These are phyloP conservation scores for Talinum fruticosum DNA, from an alignment of 148 eudicot species.

Conservation along the genomic window DNA sequence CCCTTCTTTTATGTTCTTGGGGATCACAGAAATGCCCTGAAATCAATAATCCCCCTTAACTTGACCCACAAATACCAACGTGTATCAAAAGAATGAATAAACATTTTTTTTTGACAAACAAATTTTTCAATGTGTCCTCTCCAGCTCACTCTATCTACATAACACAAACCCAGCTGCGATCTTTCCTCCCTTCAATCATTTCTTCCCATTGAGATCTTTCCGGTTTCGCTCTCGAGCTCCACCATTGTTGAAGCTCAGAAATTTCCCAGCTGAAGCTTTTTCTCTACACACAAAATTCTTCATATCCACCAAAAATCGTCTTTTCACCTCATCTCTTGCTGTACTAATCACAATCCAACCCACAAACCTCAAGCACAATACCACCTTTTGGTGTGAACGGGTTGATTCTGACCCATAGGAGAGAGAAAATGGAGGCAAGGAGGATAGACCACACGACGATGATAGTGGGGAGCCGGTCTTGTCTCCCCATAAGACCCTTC, in stretches of 20 bases:
- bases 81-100: conserved; percentile 48
- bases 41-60: conserved; percentile 26
- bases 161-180: conserved; percentile 30
- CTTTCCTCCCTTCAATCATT: conserved; percentile 2
- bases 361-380: conserved; percentile 82
- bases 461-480: conserved; percentile 69
- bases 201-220: not conserved
- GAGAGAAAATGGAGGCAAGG: conserved; percentile 81
- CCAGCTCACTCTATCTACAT: conserved; percentile 33
- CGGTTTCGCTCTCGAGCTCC: not conserved
- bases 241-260: not conserved
- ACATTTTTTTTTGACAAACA: conserved; percentile 32
- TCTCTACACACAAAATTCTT: conserved; percentile 28
- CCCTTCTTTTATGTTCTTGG: conserved; percentile 32
- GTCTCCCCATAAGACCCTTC: conserved; percentile 89
- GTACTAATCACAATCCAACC: conserved; percentile 75
- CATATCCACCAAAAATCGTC: conserved; percentile 23
- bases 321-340: not conserved
- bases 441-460: conserved; percentile 87
- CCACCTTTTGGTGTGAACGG: conserved; percentile 73
- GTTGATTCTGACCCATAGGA: conserved; percentile 89
- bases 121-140: conserved; percentile 19
- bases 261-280: not conserved
- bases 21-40: conserved; percentile 37
- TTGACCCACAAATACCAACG: conserved; percentile 35